A percentile compares a stretch with the other conserved stretches of the same genome.
These are phyloP conservation scores for Monosporascus sp. DNA, from an alignment of 2,329 filamentous ascomycete genomes.

Conservation along the genomic window DNA sequence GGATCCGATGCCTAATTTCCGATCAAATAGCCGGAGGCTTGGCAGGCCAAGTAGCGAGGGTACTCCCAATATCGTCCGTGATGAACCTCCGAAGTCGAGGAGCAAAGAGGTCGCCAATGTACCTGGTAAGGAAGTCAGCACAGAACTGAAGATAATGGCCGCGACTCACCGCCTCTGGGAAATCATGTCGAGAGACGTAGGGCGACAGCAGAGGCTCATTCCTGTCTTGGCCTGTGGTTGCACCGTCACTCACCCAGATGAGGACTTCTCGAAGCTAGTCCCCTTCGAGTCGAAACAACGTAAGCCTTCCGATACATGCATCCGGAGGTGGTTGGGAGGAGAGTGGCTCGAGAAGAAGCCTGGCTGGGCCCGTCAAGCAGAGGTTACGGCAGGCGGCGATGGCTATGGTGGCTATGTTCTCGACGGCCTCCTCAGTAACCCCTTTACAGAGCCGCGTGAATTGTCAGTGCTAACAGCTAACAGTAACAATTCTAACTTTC, in stretches of 20 bases:
- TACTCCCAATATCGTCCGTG: too few relatives aligned
- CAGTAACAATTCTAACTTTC: too few relatives aligned
- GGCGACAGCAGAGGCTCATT: constrained; percentile 29
- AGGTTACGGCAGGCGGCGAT: constrained; percentile 36
- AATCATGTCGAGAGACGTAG: constrained; percentile 31
- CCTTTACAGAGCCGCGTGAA: constrained; percentile 6
- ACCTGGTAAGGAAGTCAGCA: background rate
- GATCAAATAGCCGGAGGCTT: constrained; percentile 2
- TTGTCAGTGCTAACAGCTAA: too few relatives aligned
- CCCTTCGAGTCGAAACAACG: constrained; percentile 40
- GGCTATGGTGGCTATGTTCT: constrained; percentile 37
- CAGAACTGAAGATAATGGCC: background rate
- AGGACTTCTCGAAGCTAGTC: constrained; percentile 41
- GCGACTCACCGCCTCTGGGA: constrained; percentile 30
- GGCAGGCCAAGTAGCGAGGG: background rate
- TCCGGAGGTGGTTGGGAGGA: constrained; percentile 38
- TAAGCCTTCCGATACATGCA: constrained; percentile 41
- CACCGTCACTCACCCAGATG: constrained; percentile 38
- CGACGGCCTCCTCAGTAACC: constrained; percentile 21
- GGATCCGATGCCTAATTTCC: constrained; percentile 8
- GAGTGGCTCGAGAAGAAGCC: constrained; percentile 36
- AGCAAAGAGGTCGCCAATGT: constrained; percentile 8
- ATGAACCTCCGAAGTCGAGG: background rate
- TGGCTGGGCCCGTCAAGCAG: constrained; percentile 35
- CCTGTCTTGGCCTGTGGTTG: constrained; percentile 32